Evolutionary conservation across 1,284 basidiomycete genomes (phyloP), one percentile per base, ranked within the genome.

Genomic region (Wolfiporia cocos): DNA sequence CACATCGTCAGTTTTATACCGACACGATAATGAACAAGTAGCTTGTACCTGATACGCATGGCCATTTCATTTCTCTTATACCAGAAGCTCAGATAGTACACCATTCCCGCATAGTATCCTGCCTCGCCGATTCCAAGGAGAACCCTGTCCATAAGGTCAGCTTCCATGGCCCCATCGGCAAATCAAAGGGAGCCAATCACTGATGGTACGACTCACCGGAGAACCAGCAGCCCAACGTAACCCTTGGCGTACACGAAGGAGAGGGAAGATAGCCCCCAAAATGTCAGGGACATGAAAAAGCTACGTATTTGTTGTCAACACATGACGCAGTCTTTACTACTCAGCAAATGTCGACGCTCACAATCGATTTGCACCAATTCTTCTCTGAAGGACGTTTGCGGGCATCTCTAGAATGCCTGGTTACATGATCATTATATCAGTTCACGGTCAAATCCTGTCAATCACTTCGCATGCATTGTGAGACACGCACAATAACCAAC

Each of bases 11-110:
- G n/a, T n/a, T n/a, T n/a, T n/a, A n/a, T n/a, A n/a, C n/a, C n/a
- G n/a, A n/a, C n/a, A n/a, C n/a, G n/a, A n/a, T n/a, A n/a, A n/a
- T n/a, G n/a, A n/a, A n/a, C n/a, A n/a, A n/a, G n/a, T n/a, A n/a
- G n/a, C 1, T 37, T 49, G 23, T 33, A 67, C 67, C 67, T 73
- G 46, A 75, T 75, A n/a, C 74, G 62, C 49, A 71, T 57, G 0
- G 74, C 74, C n/a, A 76, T 63, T 51, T 77, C 74, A 28, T 67
- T 64, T 48, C 73, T 43, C 39, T 54, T 57, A 37, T 58, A 57
- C 74, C 74, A 76, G 54, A 76, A 76, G 0, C 73, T 75, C 20
- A 78, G 54, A 49, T 76, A 78, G 47, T 76, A 76, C 5, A 76
- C 75, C 67, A 75, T 72, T 2, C 74, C 74, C 0, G 73, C 73